Evolutionary conservation across 2,329 filamentous ascomycete species (phyloP).

Genomic region (Teratosphaeriaceae sp.): DNA sequence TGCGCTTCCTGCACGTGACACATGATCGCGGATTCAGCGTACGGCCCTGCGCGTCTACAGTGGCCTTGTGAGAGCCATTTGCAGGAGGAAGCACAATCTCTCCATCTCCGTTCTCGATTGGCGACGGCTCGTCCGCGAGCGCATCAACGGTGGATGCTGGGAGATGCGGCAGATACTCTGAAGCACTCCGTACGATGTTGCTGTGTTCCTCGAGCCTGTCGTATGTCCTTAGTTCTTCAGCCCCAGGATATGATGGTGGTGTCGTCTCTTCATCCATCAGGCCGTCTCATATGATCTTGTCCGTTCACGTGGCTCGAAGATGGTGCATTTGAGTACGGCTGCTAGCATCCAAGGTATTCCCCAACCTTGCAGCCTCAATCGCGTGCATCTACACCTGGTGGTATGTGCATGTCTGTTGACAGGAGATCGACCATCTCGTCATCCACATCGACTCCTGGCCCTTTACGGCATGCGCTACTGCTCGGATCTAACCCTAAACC

Average conservation of each 20-base stretch:
- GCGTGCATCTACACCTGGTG: no score
- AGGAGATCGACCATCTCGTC: no score
- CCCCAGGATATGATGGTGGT: neutral
- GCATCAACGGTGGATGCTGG: neutral
- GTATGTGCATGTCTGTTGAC: no score
- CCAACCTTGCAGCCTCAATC: no score
- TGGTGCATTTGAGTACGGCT: no score
- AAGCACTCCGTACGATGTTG: neutral
- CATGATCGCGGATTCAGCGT: conserved; percentile 38
- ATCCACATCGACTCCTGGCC: no score
- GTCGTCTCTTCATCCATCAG: neutral
- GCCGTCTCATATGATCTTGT: no score
- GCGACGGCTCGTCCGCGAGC: neutral
- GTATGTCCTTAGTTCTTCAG: neutral
- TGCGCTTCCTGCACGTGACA: conserved; percentile 50
- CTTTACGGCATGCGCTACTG: no score
- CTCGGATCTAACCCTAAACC: no score
- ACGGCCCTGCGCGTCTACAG: conserved; percentile 27
- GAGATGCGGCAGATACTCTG: conserved; percentile 1
- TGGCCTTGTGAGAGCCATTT: conserved; percentile 8
- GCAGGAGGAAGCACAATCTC: neutral
- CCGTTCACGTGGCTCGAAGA: no score
- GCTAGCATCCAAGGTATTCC: no score
- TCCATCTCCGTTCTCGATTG: neutral
- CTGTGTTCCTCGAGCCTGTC: neutral